A percentile compares a stretch with the other conserved stretches of the same genome.
These are phyloP conservation scores for Sphaerobolus stellatus DNA, from an alignment of 1,284 basidiomycete species.

Conservation along the genomic window DNA sequence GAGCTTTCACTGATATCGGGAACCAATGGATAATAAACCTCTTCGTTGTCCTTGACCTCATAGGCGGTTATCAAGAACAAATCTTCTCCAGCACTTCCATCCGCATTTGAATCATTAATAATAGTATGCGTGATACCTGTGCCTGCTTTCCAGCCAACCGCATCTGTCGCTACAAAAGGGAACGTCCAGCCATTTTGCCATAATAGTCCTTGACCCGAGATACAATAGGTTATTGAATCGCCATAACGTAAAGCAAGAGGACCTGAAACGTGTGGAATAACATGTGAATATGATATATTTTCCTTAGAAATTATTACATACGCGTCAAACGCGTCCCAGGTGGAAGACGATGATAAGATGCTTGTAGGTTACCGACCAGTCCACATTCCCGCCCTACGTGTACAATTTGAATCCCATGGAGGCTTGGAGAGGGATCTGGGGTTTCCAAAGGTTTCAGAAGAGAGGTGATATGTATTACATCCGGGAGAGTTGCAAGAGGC, in stretches of 20 bases:
- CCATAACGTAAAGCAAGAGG: constrained; percentile 10
- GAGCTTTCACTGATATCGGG: constrained; percentile 10
- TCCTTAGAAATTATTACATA: not conserved
- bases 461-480: constrained; percentile 5
- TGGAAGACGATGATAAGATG: constrained; percentile 11
- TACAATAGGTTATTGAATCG: constrained; percentile 18
- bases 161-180: constrained; percentile 17
- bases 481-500: constrained; percentile 5
- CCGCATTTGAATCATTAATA: constrained; percentile 20
- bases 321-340: constrained; percentile 11
- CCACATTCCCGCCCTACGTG: constrained; percentile 8
- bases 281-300: not conserved
- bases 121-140: constrained; percentile 22
- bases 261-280: constrained; percentile 2
- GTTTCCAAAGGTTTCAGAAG: constrained; percentile 6
- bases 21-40: constrained; percentile 16
- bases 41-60: constrained; percentile 16
- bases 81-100: constrained; percentile 16
- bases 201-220: constrained; percentile 19
- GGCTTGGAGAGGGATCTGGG: not conserved
- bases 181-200: constrained; percentile 26
- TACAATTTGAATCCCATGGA: constrained; percentile 6
- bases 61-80: constrained; percentile 18
- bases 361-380: constrained; percentile 6
- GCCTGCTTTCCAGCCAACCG: constrained; percentile 21